A percentile compares a stretch with the other conserved stretches of the same genome.
phyloP scores from a whole-genome alignment of 495 filamentous ascomycete genomes.

The Xylaria sp. region DNA sequence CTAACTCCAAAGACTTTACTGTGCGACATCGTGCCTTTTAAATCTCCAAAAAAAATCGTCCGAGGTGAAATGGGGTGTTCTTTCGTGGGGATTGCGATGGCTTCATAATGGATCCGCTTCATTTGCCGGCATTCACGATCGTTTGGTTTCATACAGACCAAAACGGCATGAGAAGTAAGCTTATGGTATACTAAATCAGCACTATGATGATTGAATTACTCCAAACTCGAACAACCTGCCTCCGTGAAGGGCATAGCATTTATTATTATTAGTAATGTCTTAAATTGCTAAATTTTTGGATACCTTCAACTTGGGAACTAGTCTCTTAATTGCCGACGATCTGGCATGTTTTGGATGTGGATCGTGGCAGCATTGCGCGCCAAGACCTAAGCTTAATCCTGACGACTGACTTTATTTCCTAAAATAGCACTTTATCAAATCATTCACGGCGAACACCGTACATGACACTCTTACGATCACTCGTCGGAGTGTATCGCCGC shows the following conservation, averaged over 20 bases:
- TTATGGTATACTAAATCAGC: conserved; percentile 3
- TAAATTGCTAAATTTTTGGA: conserved; percentile 20
- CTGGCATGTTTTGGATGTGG: not conserved
- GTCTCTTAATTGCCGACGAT: conserved; percentile 4
- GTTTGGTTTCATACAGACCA: not conserved
- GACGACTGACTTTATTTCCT: conserved; percentile 13
- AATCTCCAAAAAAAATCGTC: not conserved
- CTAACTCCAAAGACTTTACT: not conserved
- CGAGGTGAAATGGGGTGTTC: not conserved
- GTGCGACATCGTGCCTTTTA: conserved; percentile 1
- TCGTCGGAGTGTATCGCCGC: not conserved
- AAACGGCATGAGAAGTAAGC: conserved; percentile 11
- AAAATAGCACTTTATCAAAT: conserved; percentile 19
- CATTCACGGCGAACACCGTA: not conserved
- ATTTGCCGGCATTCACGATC: not conserved
- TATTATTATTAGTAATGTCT: conserved; percentile 19
- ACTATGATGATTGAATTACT: not conserved
- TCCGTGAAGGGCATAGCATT: conserved; percentile 13
- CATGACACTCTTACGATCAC: not conserved
- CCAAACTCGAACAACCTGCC: not conserved
- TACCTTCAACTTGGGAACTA: not conserved
- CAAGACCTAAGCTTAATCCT: not conserved
- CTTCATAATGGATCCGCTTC: not conserved
- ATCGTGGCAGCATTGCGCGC: not conserved
- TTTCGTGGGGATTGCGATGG: not conserved